Conservation (phyloP, 768 basidiomycete species). For the Gloeostereum incarnatum region DNA sequence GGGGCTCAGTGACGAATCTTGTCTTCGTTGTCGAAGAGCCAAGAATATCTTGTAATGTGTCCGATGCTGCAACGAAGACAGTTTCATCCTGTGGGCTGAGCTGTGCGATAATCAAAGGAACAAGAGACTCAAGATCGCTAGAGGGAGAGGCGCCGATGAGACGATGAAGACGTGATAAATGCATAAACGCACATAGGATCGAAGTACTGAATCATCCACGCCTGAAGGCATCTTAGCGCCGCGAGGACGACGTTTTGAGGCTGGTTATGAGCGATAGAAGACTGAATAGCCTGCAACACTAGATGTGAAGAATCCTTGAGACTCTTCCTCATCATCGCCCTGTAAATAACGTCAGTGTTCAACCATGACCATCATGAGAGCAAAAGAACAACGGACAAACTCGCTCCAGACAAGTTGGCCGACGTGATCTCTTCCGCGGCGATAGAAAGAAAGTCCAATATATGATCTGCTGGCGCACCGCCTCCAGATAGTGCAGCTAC, state of each 20-base stretch:
- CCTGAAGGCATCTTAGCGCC: neutral
- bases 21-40: conserved; percentile 63
- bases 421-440: conserved; percentile 75
- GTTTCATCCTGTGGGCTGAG: conserved; percentile 48
- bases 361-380: conserved; percentile 1
- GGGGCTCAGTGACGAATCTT: conserved; percentile 72
- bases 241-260: conserved; percentile 22
- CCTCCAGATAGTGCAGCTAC: conserved; percentile 51
- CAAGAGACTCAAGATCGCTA: conserved; percentile 64
- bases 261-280: conserved; percentile 43
- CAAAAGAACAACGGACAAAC: conserved; percentile 47
- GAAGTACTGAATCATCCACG: too few relatives aligned
- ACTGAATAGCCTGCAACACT: conserved; percentile 58
- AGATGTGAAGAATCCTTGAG: conserved; percentile 61
- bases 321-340: conserved; percentile 54
- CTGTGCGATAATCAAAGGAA: conserved; percentile 54
- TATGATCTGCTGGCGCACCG: conserved; percentile 47
- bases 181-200: too few relatives aligned
- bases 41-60: conserved; percentile 66
- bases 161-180: neutral
- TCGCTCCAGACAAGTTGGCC: conserved; percentile 65
- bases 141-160: conserved; percentile 2
- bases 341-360: conserved; percentile 18
- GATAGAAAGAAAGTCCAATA: conserved; percentile 74
- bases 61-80: conserved; percentile 54